Evolutionary conservation across 257 asterid species (phyloP).

Genomic region (Schizonepeta tenuifolia): DNA sequence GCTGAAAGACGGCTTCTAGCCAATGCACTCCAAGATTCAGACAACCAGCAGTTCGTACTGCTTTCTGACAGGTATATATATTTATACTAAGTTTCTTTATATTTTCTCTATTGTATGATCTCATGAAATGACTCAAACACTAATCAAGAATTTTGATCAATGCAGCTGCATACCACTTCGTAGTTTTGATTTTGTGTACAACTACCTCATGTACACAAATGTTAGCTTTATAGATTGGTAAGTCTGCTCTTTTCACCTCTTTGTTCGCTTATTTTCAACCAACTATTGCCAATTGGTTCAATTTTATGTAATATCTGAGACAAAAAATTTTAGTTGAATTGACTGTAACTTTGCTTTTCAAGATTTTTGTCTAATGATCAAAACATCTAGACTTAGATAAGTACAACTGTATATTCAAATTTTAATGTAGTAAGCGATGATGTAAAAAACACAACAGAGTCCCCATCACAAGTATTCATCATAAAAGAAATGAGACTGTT

Average conservation of each 20-base stretch:
- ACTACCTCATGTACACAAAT: slow-evolving; percentile 93
- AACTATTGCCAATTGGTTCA: not conserved
- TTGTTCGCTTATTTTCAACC: slow-evolving; percentile 8
- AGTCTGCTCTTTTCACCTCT: slow-evolving; percentile 37
- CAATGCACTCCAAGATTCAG: slow-evolving; percentile 81
- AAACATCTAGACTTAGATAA: not conserved
- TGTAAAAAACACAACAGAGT: not conserved
- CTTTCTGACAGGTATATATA: slow-evolving; percentile 86
- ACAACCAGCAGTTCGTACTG: slow-evolving; percentile 85
- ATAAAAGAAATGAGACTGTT: slow-evolving; percentile 14
- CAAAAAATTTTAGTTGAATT: slow-evolving; percentile 10
- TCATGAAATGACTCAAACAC: slow-evolving; percentile 28
- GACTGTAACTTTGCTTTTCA: not conserved
- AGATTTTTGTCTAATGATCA: not conserved
- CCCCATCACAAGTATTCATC: slow-evolving; percentile 1
- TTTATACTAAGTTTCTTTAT: slow-evolving; percentile 20
- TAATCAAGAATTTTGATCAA: slow-evolving; percentile 39
- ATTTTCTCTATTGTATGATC: slow-evolving; percentile 24
- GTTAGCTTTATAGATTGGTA: slow-evolving; percentile 93
- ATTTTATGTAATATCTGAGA: not conserved
- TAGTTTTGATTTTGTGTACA: slow-evolving; percentile 80
- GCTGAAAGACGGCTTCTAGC: slow-evolving; percentile 95
- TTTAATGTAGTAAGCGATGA: not conserved
- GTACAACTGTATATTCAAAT: not conserved
- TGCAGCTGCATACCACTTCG: slow-evolving; percentile 96